Percentiles rank a stretch among this genome's conserved stretches.
These are phyloP conservation scores for Talaromyces ruber DNA, from an alignment of 495 filamentous ascomycete genomes.

Conservation along the genomic window DNA sequence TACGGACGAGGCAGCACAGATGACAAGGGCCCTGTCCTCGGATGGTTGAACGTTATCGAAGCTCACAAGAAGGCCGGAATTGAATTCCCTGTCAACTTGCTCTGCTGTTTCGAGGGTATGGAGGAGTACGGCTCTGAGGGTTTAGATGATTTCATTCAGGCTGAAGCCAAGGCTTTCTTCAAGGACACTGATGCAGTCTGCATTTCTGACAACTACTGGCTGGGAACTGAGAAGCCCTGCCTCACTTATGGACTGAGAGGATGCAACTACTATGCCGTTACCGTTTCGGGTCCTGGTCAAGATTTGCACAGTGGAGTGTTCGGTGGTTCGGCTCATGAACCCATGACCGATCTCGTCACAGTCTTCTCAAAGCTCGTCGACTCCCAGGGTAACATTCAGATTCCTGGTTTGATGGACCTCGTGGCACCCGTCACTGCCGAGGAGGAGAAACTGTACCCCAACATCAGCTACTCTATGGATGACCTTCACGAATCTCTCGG, in stretches of 20 bases:
- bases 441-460: constrained; percentile 74
- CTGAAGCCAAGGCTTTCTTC: constrained; percentile 85
- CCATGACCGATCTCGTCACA: constrained; percentile 90
- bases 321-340: constrained; percentile 90
- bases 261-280: constrained; percentile 91
- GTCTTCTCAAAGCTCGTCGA: constrained; percentile 79
- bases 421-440: constrained; percentile 81
- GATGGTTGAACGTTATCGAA: constrained; percentile 97
- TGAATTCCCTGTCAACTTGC: constrained; percentile 92
- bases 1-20: constrained; percentile 92
- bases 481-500: constrained; percentile 87
- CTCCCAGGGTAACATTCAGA: constrained; percentile 78
- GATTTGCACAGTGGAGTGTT: constrained; percentile 97
- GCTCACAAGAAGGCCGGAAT: constrained; percentile 91
- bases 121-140: constrained; percentile 98
- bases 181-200: constrained; percentile 92
- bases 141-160: constrained; percentile 86
- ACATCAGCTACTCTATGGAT: constrained; percentile 90
- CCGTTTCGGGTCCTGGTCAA: constrained; percentile 79
- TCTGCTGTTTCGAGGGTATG: constrained; percentile 99
- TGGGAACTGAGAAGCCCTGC: constrained; percentile 95
- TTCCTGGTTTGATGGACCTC: constrained; percentile 82
- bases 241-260: constrained; percentile 96
- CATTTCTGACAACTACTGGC: constrained; percentile 99
- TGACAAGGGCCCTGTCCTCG: constrained; percentile 96